Base-by-base conservation (phyloP, 192 early-diverging fungal species). In the Kickxella alabastrina region DNA sequence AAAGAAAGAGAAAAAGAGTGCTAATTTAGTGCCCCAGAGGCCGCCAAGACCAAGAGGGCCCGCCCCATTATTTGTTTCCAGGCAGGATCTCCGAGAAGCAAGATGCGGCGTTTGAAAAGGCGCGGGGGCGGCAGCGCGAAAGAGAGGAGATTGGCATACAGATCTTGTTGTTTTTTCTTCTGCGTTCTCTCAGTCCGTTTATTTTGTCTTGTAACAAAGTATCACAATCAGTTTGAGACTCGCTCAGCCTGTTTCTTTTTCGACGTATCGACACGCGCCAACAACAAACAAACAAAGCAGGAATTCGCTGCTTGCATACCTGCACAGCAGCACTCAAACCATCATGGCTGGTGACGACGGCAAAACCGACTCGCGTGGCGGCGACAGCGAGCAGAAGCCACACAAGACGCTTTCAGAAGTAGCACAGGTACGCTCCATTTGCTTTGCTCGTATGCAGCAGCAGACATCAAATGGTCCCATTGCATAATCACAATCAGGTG, bases 401-500 rank as follows among this genome's bases (percentile, higher is more conserved):
- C 65, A 43, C 38, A 29, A 27, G 13, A 36, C 66, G 32, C 17
- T 68, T 15, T 29, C 59, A 0, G 66, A 68, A 24, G 36, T 62
- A 35, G 59, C 44, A 35, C 51, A 55, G 66, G 66, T 66, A 74
- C n/a, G n/a, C n/a, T n/a, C 27, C 17, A 17, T 38, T 5, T 27
- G 15, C 14, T 7, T 10, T 15, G 2, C 25, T 34, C 9, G 34
- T 19, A 27, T 51, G 47, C 7, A 40, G n/a, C 13, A n/a, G n/a
- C n/a, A n/a, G n/a, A n/a, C n/a, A n/a, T n/a, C n/a, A n/a, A n/a
- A n/a, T n/a, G n/a, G n/a, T n/a, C n/a, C n/a, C n/a, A n/a, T n/a
- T n/a, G n/a, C n/a, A n/a, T n/a, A n/a, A n/a, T n/a, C n/a, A n/a
- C n/a, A n/a, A n/a, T n/a, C n/a, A n/a, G n/a, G n/a, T n/a, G n/a